Conservation (phyloP, 371 early-diverging fungal species). For the Umbelopsis sp. region DNA sequence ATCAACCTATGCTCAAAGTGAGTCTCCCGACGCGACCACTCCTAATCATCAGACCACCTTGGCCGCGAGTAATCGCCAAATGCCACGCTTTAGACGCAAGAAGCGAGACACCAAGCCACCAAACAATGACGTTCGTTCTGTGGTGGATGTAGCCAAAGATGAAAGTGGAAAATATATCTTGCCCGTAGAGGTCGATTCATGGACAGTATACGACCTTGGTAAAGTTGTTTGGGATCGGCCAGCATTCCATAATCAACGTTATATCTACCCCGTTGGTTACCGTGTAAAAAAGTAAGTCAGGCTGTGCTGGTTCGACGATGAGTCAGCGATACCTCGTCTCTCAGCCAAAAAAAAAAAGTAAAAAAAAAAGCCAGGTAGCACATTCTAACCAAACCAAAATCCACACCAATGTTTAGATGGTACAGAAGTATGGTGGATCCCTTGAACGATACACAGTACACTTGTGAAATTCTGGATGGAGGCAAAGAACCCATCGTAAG, state of each 20-base stretch:
- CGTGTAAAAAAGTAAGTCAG: slow-evolving; percentile 50
- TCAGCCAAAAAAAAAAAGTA: too few relatives aligned
- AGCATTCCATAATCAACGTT: slow-evolving; percentile 84
- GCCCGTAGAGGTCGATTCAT: slow-evolving; percentile 79
- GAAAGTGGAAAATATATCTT: slow-evolving; percentile 69
- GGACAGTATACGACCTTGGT: slow-evolving; percentile 75
- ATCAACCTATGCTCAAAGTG: neutral
- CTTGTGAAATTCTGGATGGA: slow-evolving; percentile 79
- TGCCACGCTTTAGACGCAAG: slow-evolving; percentile 38
- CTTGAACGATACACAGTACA: slow-evolving; percentile 64
- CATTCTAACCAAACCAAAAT: neutral
- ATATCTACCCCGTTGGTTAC: slow-evolving; percentile 93
- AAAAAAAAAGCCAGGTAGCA: slow-evolving; percentile 18
- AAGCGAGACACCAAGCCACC: slow-evolving; percentile 48
- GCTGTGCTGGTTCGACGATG: neutral
- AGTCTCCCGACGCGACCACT: slow-evolving; percentile 2
- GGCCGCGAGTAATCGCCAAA: slow-evolving; percentile 5
- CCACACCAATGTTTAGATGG: slow-evolving; percentile 32
- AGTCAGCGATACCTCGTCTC: neutral
- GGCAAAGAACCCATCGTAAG: slow-evolving; percentile 72
- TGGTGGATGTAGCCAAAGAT: slow-evolving; percentile 58
- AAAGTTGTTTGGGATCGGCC: slow-evolving; percentile 74
- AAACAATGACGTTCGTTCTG: slow-evolving; percentile 42
- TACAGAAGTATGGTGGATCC: slow-evolving; percentile 79
- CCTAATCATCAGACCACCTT: neutral